Base-by-base conservation (phyloP, 805 yeast genomes). In the Sugiyamaella lignohabitans region DNA sequence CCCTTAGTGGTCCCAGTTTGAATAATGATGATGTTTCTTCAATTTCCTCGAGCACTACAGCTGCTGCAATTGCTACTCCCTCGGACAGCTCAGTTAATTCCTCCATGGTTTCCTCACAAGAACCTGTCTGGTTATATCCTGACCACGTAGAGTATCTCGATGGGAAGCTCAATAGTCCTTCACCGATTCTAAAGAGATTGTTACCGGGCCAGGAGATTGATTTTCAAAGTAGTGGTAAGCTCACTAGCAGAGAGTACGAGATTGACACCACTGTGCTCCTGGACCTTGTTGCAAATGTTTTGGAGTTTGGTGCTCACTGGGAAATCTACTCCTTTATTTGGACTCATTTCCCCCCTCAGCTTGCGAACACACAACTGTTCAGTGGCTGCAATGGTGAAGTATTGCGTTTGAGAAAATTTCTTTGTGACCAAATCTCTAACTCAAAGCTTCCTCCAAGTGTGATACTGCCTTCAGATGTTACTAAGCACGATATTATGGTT, bases 291-390 rank as follows among this genome's bases (percentile, higher is more conserved):
- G 59, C 74, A 8, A 63, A 66, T 4, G 68, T 80, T 0, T 57
- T 84, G 53, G 73, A 74, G 10, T 67, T 69, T 2, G 79, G 79
- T 35, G 68, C 75, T 16, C 74, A 75, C 49, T 85, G 91, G 93
- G 91, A 83, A 51, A 59, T 78, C 0, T 85, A 80, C 60, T 78
- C 88, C 0, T 82, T 70, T 56, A 62, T 79, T 1, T 68, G 82
- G 70, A 77, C 84, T 0, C 87, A 83, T 60, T 70, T 84, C 45
- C 80, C 87, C 55, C 76, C 86, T 0, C 94, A 85, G 56, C 57
- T 86, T 24, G 69, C 84, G 8, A 81, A 79, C 54, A 59, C 79
- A 52, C 64, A 63, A 11, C 64, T 86, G 5, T 82, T 82, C 53
- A 61, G 65, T 29, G 62, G 67, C 2, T 66, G 73, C 21, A 61